Conservation (phyloP, 164 flowering plant species). For the Magnolia changhungtana region DNA sequence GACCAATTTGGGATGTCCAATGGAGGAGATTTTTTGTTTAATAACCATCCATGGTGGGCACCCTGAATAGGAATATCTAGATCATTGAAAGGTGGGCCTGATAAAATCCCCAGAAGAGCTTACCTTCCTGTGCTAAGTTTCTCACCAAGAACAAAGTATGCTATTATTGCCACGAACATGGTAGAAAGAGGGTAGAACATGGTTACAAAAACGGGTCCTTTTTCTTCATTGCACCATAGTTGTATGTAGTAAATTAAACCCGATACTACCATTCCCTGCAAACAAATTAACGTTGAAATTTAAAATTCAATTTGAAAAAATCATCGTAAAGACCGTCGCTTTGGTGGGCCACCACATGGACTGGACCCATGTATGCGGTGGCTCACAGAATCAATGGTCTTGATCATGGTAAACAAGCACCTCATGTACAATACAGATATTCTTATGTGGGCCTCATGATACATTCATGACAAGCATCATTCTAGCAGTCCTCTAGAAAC, state of each 20-base stretch:
- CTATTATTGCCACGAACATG: slow-evolving; percentile 50
- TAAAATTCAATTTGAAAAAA: no score
- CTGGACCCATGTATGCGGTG: no score
- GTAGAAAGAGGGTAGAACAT: slow-evolving; percentile 80
- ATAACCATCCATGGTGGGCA: background rate
- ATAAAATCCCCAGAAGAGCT: background rate
- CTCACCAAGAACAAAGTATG: slow-evolving; percentile 71
- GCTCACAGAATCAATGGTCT: no score
- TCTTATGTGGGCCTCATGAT: no score
- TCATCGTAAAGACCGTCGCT: no score
- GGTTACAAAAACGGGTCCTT: slow-evolving; percentile 82
- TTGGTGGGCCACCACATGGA: no score
- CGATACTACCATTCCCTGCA: slow-evolving; percentile 67
- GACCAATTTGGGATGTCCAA: background rate
- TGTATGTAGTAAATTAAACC: slow-evolving; percentile 55
- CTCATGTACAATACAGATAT: no score
- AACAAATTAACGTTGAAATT: background rate
- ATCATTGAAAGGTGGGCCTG: background rate
- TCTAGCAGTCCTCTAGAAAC: no score
- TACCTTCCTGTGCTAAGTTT: slow-evolving; percentile 68
- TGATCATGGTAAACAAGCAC: no score
- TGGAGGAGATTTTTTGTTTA: background rate
- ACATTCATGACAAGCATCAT: no score
- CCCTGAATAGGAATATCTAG: background rate
- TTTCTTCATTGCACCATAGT: slow-evolving; percentile 72